Base-by-base conservation (phyloP, 2,329 filamentous ascomycete genomes). In the Pseudopithomyces maydicus region DNA sequence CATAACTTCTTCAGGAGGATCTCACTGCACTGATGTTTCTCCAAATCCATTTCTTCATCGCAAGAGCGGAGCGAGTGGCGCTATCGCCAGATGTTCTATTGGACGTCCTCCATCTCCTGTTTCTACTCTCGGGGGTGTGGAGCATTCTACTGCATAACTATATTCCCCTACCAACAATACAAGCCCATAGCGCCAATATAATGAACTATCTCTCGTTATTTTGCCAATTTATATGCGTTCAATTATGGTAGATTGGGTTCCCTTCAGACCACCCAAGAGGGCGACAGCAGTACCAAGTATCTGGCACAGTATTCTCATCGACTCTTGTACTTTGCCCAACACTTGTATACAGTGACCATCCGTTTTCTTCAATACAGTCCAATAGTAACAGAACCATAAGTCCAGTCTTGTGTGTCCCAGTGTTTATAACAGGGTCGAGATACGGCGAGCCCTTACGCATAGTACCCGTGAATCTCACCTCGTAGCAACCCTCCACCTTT, bases 271-370 rank as follows among this genome's bases (percentile, higher is more conserved):
- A 59, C 22, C 54, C 57, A 6, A 42, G 22, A 7, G 50, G 50
- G 39, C 55, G 41, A 38, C 50, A 60, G 50, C 57, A 60, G 45
- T 57, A 52, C 50, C 50, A 57, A 6, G 57, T 57, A 41, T 59
- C 57, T 33, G 38, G 50, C 29, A 54, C 41, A n/a, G 38, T 42
- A 22, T 32, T 15, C 15, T 46, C 58, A 52, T 52, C 62, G 20
- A 35, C 63, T 42, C 19, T 59, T 43, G 7, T 50, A 43, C 42
- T 62, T 52, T 73, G 68, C 55, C 74, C 70, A 29, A 77, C 58
- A 52, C 69, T 71, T 6, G 71, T 67, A 62, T 77, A 76, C 15
- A 76, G 59, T 46, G 64, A 70, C 65, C 71, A 76, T 1, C 74
- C 74, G 43, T 65, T 57, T 10, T 56, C 57, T 55, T 76, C 74